A percentile compares a stretch with the other conserved stretches of the same genome.
Evolutionary conservation across 2,329 filamentous ascomycete species (phyloP).

Genomic region (Claviceps monticola): DNA sequence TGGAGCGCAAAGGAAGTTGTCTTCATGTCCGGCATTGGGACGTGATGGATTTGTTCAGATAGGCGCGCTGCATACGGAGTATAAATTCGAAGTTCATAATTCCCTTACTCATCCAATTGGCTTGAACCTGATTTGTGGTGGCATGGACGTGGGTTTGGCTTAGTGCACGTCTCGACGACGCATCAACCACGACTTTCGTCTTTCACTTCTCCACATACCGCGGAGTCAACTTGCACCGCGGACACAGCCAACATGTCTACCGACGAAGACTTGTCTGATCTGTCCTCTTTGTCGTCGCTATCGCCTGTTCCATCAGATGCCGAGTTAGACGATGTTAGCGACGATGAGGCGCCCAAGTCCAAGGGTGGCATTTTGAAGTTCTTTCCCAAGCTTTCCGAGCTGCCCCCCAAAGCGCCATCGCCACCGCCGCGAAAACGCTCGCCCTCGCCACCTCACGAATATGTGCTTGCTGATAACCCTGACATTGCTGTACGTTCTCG

Average conservation of each 20-base stretch:
- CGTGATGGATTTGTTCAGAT: constrained; percentile 4
- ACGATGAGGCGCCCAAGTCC: constrained; percentile 26
- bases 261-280: constrained; percentile 49
- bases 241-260: constrained; percentile 34
- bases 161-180: constrained; percentile 17
- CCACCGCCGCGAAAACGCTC: constrained; percentile 64
- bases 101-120: constrained; percentile 17
- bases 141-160: constrained; percentile 11
- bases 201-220: constrained; percentile 15
- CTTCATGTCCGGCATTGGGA: background rate
- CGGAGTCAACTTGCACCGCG: constrained; percentile 11
- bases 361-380: constrained; percentile 52
- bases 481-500: constrained; percentile 70
- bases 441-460: constrained; percentile 82
- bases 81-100: constrained; percentile 7
- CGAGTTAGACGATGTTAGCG: constrained; percentile 34
- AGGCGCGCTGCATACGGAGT: constrained; percentile 11
- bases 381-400: constrained; percentile 44
- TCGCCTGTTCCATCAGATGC: constrained; percentile 31
- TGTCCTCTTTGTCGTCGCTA: constrained; percentile 42
- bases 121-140: constrained; percentile 19
- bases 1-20: background rate
- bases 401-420: constrained; percentile 41
- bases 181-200: constrained; percentile 13
- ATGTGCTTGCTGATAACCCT: constrained; percentile 76